A percentile compares a stretch with the other conserved stretches of the same genome.
These are phyloP conservation scores for Coniochaeta sp. DNA, from an alignment of 2,329 filamentous ascomycete species.

Conservation along the genomic window DNA sequence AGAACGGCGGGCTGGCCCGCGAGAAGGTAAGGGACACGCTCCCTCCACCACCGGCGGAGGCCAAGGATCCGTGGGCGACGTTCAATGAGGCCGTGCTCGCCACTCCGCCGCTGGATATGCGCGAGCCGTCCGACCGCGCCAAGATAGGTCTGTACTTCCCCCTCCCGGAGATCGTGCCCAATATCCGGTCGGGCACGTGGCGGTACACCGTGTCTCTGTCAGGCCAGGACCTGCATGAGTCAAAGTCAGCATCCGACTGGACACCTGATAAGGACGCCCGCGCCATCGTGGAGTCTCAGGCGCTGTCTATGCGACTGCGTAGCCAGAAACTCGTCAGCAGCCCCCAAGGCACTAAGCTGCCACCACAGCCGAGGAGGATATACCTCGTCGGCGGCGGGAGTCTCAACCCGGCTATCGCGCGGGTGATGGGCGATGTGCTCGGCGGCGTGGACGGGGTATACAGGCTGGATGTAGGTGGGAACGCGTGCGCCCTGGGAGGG, in stretches of 20 bases:
- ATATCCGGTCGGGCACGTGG: conserved; percentile 80
- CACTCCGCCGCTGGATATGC: conserved; percentile 62
- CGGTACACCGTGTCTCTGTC: conserved; percentile 57
- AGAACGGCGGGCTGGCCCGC: conserved; percentile 90
- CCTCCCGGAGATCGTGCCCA: conserved; percentile 91
- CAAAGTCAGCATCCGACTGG: conserved; percentile 31
- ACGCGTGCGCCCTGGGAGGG: conserved; percentile 87
- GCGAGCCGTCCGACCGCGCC: conserved; percentile 47
- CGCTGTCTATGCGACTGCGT: conserved; percentile 82
- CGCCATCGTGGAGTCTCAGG: conserved; percentile 88
- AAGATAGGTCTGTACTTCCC: conserved; percentile 93
- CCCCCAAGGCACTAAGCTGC: conserved; percentile 41
- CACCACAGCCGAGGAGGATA: conserved; percentile 78
- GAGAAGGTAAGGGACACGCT: conserved; percentile 83
- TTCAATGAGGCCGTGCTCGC: conserved; percentile 71
- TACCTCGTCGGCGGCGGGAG: conserved; percentile 94
- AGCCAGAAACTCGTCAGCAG: conserved; percentile 65
- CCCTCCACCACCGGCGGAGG: conserved; percentile 36
- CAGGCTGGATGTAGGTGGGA: conserved; percentile 87
- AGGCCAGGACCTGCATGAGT: conserved; percentile 40
- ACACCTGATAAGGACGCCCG: conserved; percentile 66
- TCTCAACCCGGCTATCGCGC: conserved; percentile 80
- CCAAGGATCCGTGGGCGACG: conserved; percentile 58
- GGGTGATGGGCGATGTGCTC: conserved; percentile 78
- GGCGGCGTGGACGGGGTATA: conserved; percentile 87